Evolutionary conservation across 2,329 filamentous ascomycete genomes (phyloP).

Genomic region (Colletotrichum chrysophilum): DNA sequence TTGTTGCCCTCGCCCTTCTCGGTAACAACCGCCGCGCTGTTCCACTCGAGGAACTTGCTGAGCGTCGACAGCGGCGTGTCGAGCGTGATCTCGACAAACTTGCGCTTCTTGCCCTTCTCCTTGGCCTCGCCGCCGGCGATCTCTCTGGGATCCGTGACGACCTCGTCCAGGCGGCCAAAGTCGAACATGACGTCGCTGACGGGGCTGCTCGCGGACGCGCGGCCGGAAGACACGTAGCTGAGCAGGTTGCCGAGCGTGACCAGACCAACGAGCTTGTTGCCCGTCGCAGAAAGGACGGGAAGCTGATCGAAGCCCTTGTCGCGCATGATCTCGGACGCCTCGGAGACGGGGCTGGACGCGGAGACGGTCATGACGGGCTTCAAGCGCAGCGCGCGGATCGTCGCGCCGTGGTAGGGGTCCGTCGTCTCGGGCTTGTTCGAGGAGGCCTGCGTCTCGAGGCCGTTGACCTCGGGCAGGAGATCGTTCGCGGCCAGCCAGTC

Average conservation of each 20-base stretch:
- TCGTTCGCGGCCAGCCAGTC: constrained; percentile 98
- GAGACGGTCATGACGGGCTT: constrained; percentile 92
- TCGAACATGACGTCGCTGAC: constrained; percentile 97
- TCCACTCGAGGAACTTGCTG: constrained; percentile 97
- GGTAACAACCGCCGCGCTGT: constrained; percentile 93
- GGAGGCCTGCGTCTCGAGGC: constrained; percentile 49
- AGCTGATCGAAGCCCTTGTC: constrained; percentile 98
- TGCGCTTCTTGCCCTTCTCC: constrained; percentile 52
- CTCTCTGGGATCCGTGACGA: constrained; percentile 85
- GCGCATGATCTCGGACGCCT: constrained; percentile 97
- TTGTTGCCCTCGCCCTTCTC: constrained; percentile 66
- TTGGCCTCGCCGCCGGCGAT: constrained; percentile 48
- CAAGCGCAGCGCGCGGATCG: constrained; percentile 81
- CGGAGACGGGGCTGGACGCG: constrained; percentile 73
- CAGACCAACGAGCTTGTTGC: constrained; percentile 81
- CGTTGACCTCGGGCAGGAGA: constrained; percentile 69
- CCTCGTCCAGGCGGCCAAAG: constrained; percentile 85
- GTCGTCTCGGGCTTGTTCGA: constrained; percentile 43
- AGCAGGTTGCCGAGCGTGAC: constrained; percentile 95
- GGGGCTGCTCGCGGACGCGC: constrained; percentile 74
- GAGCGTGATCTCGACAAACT: constrained; percentile 93
- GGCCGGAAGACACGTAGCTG: constrained; percentile 84
- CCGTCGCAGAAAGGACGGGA: constrained; percentile 77
- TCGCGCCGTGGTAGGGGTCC: constrained; percentile 79
- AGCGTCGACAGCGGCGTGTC: constrained; percentile 85